Conservation (phyloP, 148 eudicot genomes). For the Rhododendron kiyosumense region DNA sequence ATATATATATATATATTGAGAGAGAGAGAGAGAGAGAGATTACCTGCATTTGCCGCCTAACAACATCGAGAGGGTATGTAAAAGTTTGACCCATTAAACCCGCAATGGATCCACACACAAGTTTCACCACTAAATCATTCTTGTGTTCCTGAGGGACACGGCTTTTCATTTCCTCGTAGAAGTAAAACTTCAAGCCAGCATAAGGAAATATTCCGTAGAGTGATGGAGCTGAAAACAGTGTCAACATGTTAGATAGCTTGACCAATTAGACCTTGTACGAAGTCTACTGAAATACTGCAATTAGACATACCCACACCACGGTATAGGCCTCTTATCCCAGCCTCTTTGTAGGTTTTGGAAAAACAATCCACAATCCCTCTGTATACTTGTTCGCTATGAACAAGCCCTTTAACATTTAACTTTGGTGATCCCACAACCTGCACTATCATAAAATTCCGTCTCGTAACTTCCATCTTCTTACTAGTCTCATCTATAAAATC, state of each 20-base stretch:
- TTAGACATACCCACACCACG: slow-evolving; percentile 81
- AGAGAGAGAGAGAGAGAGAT: slow-evolving; percentile 8
- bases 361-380: slow-evolving; percentile 86
- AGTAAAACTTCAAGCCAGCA: slow-evolving; percentile 89
- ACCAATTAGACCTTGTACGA: neutral
- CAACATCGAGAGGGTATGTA: slow-evolving; percentile 95
- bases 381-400: slow-evolving; percentile 54
- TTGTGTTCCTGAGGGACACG: slow-evolving; percentile 69
- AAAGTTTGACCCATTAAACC: slow-evolving; percentile 93
- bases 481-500: neutral
- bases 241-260: neutral
- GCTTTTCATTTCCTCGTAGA: slow-evolving; percentile 90
- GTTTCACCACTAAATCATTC: slow-evolving; percentile 67
- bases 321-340: slow-evolving; percentile 80
- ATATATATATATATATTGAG: too few relatives aligned
- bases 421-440: slow-evolving; percentile 75
- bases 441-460: slow-evolving; percentile 19
- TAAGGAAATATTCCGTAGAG: slow-evolving; percentile 95
- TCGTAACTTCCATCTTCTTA: neutral
- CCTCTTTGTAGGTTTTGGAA: slow-evolving; percentile 67
- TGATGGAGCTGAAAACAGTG: slow-evolving; percentile 67
- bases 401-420: slow-evolving; percentile 39
- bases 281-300: neutral
- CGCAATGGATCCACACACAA: slow-evolving; percentile 84
- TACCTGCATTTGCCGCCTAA: slow-evolving; percentile 98